Conservation (phyloP, 768 basidiomycete genomes). For the Coprinopsis marcescibilis region DNA sequence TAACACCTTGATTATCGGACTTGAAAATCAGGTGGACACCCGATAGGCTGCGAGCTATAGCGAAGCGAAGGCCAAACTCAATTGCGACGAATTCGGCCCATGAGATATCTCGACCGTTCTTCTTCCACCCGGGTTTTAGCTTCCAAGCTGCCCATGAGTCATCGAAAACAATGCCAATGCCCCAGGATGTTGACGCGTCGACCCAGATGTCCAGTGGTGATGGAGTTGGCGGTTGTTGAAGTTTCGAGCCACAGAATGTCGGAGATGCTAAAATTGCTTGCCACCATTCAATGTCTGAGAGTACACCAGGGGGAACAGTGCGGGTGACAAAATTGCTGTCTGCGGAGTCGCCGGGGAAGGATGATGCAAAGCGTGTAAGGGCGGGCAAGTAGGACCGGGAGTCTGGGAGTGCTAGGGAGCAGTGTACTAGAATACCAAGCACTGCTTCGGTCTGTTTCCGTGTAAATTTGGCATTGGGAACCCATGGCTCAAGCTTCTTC, state of each 20-base stretch:
- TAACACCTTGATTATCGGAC: conserved; percentile 30
- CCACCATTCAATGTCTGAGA: conserved; percentile 31
- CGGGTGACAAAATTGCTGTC: conserved; percentile 12
- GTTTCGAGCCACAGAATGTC: conserved; percentile 1
- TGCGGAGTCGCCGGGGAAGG: conserved; percentile 17
- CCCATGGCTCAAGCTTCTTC: too few species aligned
- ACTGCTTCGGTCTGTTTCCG: conserved; percentile 20
- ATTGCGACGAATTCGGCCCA: conserved; percentile 23
- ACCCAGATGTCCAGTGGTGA: conserved; percentile 22
- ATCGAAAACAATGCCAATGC: conserved; percentile 28
- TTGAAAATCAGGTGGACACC: conserved; percentile 23
- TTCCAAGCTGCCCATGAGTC: conserved; percentile 24
- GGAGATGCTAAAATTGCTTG: background rate
- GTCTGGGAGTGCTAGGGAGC: conserved; percentile 22
- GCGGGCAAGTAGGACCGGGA: conserved; percentile 24
- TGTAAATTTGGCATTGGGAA: conserved; percentile 5
- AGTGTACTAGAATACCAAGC: conserved; percentile 31
- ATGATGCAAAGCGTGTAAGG: conserved; percentile 21
- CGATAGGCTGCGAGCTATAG: conserved; percentile 2
- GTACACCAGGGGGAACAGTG: conserved; percentile 13
- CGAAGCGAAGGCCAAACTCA: conserved; percentile 17
- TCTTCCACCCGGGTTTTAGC: conserved; percentile 12
- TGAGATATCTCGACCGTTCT: conserved; percentile 16
- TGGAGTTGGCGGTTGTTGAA: conserved; percentile 8
- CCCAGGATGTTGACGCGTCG: conserved; percentile 34